Percentiles rank a stretch among this genome's conserved stretches.
Conservation (phyloP, 768 basidiomycete species). For the Phanerochaete carnosa region DNA sequence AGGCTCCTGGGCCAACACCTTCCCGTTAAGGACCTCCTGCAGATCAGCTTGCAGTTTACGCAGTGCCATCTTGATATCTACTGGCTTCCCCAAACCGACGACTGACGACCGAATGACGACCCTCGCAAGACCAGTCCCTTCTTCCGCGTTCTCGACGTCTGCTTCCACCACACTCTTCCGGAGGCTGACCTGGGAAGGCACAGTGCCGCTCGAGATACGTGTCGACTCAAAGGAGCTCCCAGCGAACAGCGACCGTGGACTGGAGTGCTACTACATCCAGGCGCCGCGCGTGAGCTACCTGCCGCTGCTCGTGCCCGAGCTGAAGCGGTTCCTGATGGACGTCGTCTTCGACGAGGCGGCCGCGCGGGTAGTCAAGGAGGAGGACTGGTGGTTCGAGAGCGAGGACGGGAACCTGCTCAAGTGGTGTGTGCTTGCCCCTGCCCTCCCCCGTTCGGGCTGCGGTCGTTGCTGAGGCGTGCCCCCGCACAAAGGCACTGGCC, state of each 20-base stretch:
- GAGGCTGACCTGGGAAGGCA: constrained; percentile 87
- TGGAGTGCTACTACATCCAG: constrained; percentile 88
- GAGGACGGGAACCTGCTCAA: constrained; percentile 79
- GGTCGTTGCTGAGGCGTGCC: not conserved
- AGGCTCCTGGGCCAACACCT: not conserved
- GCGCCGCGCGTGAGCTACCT: constrained; percentile 93
- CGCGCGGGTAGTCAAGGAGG: constrained; percentile 72
- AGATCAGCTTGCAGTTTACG: too few species aligned
- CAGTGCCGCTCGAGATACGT: constrained; percentile 84
- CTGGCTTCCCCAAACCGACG: not conserved
- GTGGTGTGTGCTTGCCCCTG: constrained; percentile 57
- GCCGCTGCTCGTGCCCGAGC: constrained; percentile 84
- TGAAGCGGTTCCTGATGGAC: constrained; percentile 85
- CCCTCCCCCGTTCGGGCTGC: not conserved
- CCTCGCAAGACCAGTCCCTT: constrained; percentile 32
- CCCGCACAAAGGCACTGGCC: constrained; percentile 99
- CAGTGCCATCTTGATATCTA: not conserved
- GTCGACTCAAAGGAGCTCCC: constrained; percentile 88
- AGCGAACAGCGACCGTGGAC: constrained; percentile 82
- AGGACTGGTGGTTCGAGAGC: constrained; percentile 98
- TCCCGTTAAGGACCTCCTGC: too few species aligned
- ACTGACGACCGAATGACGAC: constrained; percentile 23
- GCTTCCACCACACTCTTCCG: constrained; percentile 82
- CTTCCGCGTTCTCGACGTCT: constrained; percentile 44
- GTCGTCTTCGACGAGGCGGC: constrained; percentile 89